Percentiles rank a stretch among this genome's conserved stretches.
phyloP scores from a whole-genome alignment of 2,329 filamentous ascomycete genomes.

The Parafenestella ontariensis region DNA sequence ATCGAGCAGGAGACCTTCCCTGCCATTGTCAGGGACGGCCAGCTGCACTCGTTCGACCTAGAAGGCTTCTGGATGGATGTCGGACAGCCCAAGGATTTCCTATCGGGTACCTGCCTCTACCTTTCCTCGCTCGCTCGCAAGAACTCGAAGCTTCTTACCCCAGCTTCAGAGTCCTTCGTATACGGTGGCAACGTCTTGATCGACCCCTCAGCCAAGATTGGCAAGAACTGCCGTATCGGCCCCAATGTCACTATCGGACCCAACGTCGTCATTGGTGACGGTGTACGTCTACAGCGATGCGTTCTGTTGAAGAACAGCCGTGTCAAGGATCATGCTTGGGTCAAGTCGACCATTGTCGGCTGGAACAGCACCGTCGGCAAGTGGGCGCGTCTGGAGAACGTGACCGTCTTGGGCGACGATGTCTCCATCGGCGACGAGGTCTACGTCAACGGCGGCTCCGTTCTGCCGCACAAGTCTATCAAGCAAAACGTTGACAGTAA shows the following conservation, averaged over 20 bases:
- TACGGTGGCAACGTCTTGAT: constrained; percentile 96
- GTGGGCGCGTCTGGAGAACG: constrained; percentile 97
- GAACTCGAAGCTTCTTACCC: constrained; percentile 81
- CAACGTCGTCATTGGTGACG: constrained; percentile 89
- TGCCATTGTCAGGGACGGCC: constrained; percentile 84
- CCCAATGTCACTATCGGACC: constrained; percentile 97
- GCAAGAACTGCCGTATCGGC: constrained; percentile 97
- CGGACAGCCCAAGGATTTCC: constrained; percentile 97
- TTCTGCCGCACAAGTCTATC: constrained; percentile 98
- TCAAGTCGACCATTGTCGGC: constrained; percentile 97
- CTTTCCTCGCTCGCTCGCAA: constrained; percentile 92
- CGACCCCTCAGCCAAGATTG: constrained; percentile 92
- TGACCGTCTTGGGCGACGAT: constrained; percentile 96
- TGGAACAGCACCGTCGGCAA: constrained; percentile 97
- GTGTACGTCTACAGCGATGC: constrained; percentile 90
- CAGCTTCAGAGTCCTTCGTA: constrained; percentile 78
- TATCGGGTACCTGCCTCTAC: constrained; percentile 94
- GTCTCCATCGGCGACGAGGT: constrained; percentile 98
- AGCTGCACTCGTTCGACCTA: constrained; percentile 94
- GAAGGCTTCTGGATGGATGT: constrained; percentile 99
- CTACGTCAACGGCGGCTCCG: constrained; percentile 95
- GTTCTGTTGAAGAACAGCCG: constrained; percentile 89
- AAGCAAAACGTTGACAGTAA: constrained; percentile 88
- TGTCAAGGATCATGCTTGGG: constrained; percentile 98
- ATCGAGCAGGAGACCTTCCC: constrained; percentile 99